These are phyloP conservation scores for Camelina hispida DNA, from an alignment of 345 rosid genomes.

Conservation along the genomic window DNA sequence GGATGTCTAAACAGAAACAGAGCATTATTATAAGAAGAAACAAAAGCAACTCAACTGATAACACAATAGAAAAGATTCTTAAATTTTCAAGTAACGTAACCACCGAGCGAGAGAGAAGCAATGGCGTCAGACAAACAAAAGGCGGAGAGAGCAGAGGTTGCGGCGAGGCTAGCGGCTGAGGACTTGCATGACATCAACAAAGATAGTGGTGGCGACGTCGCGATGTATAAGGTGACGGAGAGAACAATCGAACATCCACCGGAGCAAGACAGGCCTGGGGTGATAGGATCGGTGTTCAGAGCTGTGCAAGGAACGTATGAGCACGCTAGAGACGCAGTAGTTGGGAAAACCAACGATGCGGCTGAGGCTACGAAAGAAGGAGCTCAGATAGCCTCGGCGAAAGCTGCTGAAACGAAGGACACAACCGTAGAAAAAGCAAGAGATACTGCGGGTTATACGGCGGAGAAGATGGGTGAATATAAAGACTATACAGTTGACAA, in stretches of 20 bases:
- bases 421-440: slow-evolving; percentile 24
- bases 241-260: slow-evolving; percentile 35
- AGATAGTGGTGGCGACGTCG: slow-evolving; percentile 35
- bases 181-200: slow-evolving; percentile 56
- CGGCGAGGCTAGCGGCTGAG: slow-evolving; percentile 47
- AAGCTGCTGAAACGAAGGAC: slow-evolving; percentile 29
- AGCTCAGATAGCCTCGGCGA: slow-evolving; percentile 33
- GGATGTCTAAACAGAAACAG: neutral
- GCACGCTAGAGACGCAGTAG: slow-evolving; percentile 65
- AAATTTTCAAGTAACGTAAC: neutral
- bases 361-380: slow-evolving; percentile 31
- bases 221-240: slow-evolving; percentile 38
- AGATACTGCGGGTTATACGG: neutral
- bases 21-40: slow-evolving; percentile 34
- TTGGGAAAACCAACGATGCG: slow-evolving; percentile 48
- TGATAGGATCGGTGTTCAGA: slow-evolving; percentile 62
- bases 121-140: slow-evolving; percentile 64
- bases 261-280: slow-evolving; percentile 57
- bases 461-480: slow-evolving; percentile 15
- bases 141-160: slow-evolving; percentile 60
- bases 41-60: slow-evolving; percentile 3
- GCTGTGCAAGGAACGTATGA: slow-evolving; percentile 61
- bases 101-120: neutral
- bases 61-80: neutral
- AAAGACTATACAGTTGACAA: slow-evolving; percentile 24